Evolutionary conservation across 345 rosid species (phyloP).

Genomic region (Hirschfeldia incana): DNA sequence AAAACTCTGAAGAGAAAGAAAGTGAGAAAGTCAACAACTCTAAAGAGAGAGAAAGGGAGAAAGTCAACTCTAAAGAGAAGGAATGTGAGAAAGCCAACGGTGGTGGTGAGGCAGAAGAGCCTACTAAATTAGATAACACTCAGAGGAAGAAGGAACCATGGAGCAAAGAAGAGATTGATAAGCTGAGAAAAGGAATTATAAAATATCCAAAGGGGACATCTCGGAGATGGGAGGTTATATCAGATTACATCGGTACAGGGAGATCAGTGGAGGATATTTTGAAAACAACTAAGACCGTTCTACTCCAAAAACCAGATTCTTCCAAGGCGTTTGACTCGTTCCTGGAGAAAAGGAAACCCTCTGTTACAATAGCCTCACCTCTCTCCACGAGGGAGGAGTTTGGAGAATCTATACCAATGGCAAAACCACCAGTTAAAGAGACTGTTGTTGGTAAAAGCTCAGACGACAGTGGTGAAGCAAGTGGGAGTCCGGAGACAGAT

Average conservation of each 20-base stretch:
- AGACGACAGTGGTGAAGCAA: conserved; percentile 42
- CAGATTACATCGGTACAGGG: conserved; percentile 82
- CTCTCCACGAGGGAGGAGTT: conserved; percentile 79
- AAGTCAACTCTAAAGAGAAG: conserved; percentile 44
- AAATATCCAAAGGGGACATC: conserved; percentile 93
- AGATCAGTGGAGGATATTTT: conserved; percentile 90
- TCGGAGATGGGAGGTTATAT: conserved; percentile 92
- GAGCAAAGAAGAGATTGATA: conserved; percentile 89
- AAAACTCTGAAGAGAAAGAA: conserved; percentile 46
- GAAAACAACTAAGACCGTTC: conserved; percentile 87
- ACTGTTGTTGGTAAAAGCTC: conserved; percentile 43
- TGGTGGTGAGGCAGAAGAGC: not conserved
- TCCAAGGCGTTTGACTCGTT: conserved; percentile 87
- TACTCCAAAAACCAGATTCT: conserved; percentile 88
- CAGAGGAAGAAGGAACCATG: conserved; percentile 60
- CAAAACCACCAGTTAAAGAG: conserved; percentile 22
- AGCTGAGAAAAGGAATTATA: conserved; percentile 80
- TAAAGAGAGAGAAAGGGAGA: conserved; percentile 47
- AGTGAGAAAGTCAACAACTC: conserved; percentile 46
- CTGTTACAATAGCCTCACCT: conserved; percentile 66
- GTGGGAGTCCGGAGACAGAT: conserved; percentile 65
- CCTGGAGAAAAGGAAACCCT: conserved; percentile 87
- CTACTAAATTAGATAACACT: not conserved
- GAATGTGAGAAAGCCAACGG: conserved; percentile 49
- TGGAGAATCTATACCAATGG: conserved; percentile 41